Conservation (phyloP, 2,329 filamentous ascomycete genomes). For the Ophiostoma australiae region DNA sequence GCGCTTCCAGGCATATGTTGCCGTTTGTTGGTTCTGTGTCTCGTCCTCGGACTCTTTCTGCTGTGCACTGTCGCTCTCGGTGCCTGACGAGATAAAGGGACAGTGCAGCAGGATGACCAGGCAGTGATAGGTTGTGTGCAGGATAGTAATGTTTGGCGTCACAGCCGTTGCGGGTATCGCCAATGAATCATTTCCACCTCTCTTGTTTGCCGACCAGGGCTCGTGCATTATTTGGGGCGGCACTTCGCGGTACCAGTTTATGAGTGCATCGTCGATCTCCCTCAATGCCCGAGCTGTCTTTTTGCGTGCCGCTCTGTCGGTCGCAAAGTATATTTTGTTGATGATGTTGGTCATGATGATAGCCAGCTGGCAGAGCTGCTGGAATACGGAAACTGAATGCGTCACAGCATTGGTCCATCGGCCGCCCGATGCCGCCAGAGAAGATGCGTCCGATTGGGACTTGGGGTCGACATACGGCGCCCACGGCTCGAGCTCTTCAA, state of each 20-base stretch:
- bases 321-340: slow-evolving; percentile 24
- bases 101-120: slow-evolving; percentile 43
- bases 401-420: slow-evolving; percentile 22
- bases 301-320: not conserved
- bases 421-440: slow-evolving; percentile 16
- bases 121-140: slow-evolving; percentile 36
- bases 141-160: slow-evolving; percentile 23
- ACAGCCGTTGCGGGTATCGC: not conserved
- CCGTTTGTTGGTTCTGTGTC: slow-evolving; percentile 6
- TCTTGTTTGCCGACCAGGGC: slow-evolving; percentile 15
- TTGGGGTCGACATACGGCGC: slow-evolving; percentile 33
- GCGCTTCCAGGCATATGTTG: slow-evolving; percentile 29
- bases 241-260: slow-evolving; percentile 20
- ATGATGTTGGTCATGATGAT: slow-evolving; percentile 27
- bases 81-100: slow-evolving; percentile 33
- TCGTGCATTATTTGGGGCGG: slow-evolving; percentile 21
- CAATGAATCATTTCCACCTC: not conserved
- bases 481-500: slow-evolving; percentile 37
- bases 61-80: not conserved
- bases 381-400: slow-evolving; percentile 25
- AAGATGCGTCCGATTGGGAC: slow-evolving; percentile 15
- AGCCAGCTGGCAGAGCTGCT: slow-evolving; percentile 25
- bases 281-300: slow-evolving; percentile 7
- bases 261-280: slow-evolving; percentile 20
- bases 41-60: not conserved